Conservation (phyloP, 1,284 basidiomycete species). For the Malassezia obtusa region DNA sequence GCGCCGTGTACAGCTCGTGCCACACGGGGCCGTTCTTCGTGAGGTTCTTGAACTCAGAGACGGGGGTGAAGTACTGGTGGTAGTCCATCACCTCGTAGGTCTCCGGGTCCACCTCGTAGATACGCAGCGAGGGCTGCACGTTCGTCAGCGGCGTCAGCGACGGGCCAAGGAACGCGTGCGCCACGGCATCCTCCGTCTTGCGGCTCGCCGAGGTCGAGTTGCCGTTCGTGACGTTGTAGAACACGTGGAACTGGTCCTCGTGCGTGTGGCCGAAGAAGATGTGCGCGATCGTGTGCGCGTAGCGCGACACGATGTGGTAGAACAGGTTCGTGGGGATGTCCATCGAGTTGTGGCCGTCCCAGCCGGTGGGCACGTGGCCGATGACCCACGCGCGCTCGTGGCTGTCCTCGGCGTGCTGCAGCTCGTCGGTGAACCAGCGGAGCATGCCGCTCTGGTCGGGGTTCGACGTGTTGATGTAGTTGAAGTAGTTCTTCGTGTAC, state of each 20-base stretch:
- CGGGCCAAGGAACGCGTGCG: slow-evolving; percentile 53
- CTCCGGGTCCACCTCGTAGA: slow-evolving; percentile 66
- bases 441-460: slow-evolving; percentile 66
- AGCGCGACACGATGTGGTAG: slow-evolving; percentile 62
- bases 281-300: slow-evolving; percentile 67
- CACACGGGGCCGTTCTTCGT: slow-evolving; percentile 60
- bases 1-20: slow-evolving; percentile 61
- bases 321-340: slow-evolving; percentile 35
- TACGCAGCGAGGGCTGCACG: slow-evolving; percentile 66
- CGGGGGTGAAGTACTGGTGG: slow-evolving; percentile 37
- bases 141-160: slow-evolving; percentile 65
- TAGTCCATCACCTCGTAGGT: slow-evolving; percentile 47
- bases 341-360: slow-evolving; percentile 59
- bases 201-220: slow-evolving; percentile 49
- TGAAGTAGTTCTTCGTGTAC: slow-evolving; percentile 56
- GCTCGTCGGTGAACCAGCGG: slow-evolving; percentile 66
- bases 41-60: slow-evolving; percentile 21
- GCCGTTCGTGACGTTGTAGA: slow-evolving; percentile 65
- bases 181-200: slow-evolving; percentile 31
- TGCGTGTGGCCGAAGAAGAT: slow-evolving; percentile 72
- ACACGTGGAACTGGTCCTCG: slow-evolving; percentile 69
- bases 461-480: slow-evolving; percentile 64
- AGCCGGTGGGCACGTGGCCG: slow-evolving; percentile 66
- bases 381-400: slow-evolving; percentile 60
- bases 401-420: slow-evolving; percentile 52